Base-by-base conservation (phyloP, 345 rosid species). In the Eucalyptus erythrocorys region DNA sequence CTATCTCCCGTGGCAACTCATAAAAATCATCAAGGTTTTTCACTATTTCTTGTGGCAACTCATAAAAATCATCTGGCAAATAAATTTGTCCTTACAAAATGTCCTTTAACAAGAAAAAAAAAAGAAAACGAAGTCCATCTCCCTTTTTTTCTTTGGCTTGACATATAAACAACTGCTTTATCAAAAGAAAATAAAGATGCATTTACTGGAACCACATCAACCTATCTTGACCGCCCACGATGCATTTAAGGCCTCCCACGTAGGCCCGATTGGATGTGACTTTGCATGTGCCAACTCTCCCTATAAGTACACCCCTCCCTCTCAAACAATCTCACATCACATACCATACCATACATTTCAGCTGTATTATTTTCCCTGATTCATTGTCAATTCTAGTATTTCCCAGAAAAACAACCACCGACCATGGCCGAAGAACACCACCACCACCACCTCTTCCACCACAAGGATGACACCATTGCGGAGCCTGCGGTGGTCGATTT, bases 401-500 rank as follows among this genome's bases (percentile, higher is more conserved):
- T 45, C 59, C 48, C 49, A 59, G 45, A 81, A 30, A 81, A 49
- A 50, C 66, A 17, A 82, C 68, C 53, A 13, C 30, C 76, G 3
- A 21, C 81, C 49, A 94, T 93, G 95, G 93, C 93, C 6, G 95
- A 92, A 89, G 92, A 92, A 84, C 92, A 92, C 85, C 93, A 91
- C 87, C 93, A 85, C n/a, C n/a, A n/a, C 89, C 93, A 89, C 91
- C 90, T 85, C 91, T 87, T 89, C 94, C 94, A 93, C 91, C 71
- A 92, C 87, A 90, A 93, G 15, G 89, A 90, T 34, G 88, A 86
- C 19, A 90, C 15, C 51, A 16, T 4, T 10, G 45, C 47, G 10
- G 61, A 50, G 30, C 87, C 85, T 1, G 92, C 87, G 8, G 81
- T 45, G 48, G 81, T 45, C 66, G 94, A 92, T 87, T 88, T 92